phyloP scores from a whole-genome alignment of 225 moss, liverwort and hornwort genomes.

The Takakia lepidozioides region DNA sequence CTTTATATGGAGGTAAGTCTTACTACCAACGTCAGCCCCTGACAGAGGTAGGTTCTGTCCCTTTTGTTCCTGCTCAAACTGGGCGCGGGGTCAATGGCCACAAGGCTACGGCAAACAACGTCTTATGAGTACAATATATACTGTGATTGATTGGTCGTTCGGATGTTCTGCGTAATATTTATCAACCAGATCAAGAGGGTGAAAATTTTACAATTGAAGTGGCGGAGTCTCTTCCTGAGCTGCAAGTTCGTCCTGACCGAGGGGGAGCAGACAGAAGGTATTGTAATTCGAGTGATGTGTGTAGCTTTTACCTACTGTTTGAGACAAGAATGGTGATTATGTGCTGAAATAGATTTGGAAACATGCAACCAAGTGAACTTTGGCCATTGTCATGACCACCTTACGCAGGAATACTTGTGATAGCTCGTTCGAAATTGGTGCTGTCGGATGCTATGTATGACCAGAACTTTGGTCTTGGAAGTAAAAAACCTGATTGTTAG shows the following conservation, averaged over 20 bases:
- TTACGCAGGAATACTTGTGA: neutral
- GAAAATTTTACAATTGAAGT: constrained; percentile 71
- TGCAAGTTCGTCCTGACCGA: constrained; percentile 55
- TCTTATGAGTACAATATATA: too few relatives aligned
- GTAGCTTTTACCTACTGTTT: neutral
- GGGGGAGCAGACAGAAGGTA: constrained; percentile 24
- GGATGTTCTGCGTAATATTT: neutral
- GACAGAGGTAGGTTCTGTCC: too few relatives aligned
- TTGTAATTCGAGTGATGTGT: constrained; percentile 9
- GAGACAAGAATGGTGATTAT: neutral
- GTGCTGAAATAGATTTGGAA: neutral
- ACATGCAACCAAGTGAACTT: neutral
- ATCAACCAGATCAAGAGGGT: constrained; percentile 42
- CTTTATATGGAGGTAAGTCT: too few relatives aligned
- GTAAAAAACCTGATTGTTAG: too few relatives aligned
- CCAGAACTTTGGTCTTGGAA: too few relatives aligned
- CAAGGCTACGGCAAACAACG: too few relatives aligned
- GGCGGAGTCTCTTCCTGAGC: constrained; percentile 49
- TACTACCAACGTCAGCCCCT: too few relatives aligned
- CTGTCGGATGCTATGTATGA: too few relatives aligned
- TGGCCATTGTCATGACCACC: neutral
- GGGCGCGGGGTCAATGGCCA: too few relatives aligned
- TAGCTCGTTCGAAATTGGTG: neutral
- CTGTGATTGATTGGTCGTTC: neutral
- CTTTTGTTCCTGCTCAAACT: too few relatives aligned